A percentile compares a stretch with the other conserved stretches of the same genome.
Conservation (phyloP, 768 basidiomycete species). For the Naganishia antarctica region DNA sequence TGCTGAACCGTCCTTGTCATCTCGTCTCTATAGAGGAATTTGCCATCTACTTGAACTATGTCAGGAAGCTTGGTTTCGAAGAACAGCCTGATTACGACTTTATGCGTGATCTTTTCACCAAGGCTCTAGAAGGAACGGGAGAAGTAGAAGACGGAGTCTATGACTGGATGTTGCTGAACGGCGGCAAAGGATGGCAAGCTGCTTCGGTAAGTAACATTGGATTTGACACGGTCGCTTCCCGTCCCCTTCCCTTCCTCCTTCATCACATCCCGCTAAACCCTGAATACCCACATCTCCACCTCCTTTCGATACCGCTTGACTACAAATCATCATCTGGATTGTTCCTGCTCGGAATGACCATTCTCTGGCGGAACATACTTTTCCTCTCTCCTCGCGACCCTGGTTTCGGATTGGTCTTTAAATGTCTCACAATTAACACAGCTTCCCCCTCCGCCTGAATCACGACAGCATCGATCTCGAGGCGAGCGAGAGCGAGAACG, state of each 20-base stretch:
- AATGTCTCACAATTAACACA: constrained; percentile 27
- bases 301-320: too few relatives aligned
- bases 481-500: constrained; percentile 41
- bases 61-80: constrained; percentile 96
- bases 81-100: constrained; percentile 99
- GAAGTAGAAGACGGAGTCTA: constrained; percentile 90
- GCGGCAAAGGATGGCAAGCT: constrained; percentile 91
- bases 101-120: constrained; percentile 85
- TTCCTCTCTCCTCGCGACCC: background rate
- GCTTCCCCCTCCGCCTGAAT: constrained; percentile 38
- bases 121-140: constrained; percentile 83
- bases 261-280: constrained; percentile 21
- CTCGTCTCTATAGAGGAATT: constrained; percentile 71
- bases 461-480: constrained; percentile 41
- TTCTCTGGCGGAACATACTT: background rate
- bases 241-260: background rate
- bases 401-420: background rate
- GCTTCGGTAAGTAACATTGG: constrained; percentile 58
- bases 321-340: too few relatives aligned
- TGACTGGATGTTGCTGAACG: constrained; percentile 93
- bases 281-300: background rate
- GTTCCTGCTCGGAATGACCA: too few relatives aligned
- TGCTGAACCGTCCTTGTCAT: background rate
- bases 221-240: background rate
- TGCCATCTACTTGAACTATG: constrained; percentile 96